Evolutionary conservation across 345 rosid genomes (phyloP).

Genomic region (Populus davidiana): DNA sequence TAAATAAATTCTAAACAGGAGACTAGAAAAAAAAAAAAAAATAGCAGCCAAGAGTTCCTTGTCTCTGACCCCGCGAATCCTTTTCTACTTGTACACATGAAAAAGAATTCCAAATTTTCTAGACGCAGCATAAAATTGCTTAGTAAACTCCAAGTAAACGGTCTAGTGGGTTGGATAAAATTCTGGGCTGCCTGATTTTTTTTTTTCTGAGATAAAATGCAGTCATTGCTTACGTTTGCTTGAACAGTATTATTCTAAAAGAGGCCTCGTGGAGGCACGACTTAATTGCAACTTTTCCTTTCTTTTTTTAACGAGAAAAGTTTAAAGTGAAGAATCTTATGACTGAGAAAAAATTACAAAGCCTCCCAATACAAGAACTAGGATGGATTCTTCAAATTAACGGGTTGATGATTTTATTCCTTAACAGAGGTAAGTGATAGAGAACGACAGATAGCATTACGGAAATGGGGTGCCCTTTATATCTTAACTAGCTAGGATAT

Average conservation of each 20-base stretch:
- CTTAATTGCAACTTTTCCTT: neutral
- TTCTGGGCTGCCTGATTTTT: too few species aligned
- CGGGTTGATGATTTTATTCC: neutral
- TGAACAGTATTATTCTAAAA: neutral
- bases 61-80: neutral
- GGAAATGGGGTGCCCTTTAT: too few species aligned
- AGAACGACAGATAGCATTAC: too few species aligned
- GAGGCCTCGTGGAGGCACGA: neutral
- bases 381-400: too few species aligned
- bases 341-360: too few species aligned
- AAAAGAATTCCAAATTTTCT: neutral
- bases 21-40: neutral
- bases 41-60: neutral
- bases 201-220: neutral
- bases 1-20: neutral
- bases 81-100: neutral
- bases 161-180: neutral
- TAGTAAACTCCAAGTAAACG: conserved; percentile 20
- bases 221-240: conserved; percentile 17
- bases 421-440: too few species aligned
- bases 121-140: neutral
- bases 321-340: too few species aligned
- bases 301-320: too few species aligned
- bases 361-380: neutral
- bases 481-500: too few species aligned